Conservation (phyloP, 2,329 filamentous ascomycete species). For the Diplocarpon mali region DNA sequence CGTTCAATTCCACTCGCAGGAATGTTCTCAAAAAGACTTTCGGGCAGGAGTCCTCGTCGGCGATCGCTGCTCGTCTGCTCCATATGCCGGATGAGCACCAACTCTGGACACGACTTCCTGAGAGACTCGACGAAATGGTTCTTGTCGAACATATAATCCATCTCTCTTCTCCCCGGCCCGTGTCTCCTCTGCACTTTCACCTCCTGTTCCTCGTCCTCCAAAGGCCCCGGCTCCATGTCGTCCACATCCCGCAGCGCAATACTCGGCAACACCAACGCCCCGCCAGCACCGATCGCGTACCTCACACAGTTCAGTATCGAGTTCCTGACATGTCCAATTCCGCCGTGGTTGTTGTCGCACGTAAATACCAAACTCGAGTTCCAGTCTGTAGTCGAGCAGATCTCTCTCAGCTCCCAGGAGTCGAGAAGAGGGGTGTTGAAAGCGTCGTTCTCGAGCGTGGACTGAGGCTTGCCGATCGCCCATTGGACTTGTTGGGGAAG, state of each 20-base stretch:
- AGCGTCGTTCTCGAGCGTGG: constrained; percentile 8
- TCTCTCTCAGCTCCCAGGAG: constrained; percentile 26
- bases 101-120: constrained; percentile 19
- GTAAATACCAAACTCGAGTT: constrained; percentile 18
- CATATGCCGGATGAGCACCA: constrained; percentile 18
- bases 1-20: constrained; percentile 13
- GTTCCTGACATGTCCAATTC: constrained; percentile 24
- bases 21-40: constrained; percentile 12
- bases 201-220: constrained; percentile 4
- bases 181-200: constrained; percentile 11
- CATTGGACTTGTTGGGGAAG: constrained; percentile 7
- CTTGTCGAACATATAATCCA: constrained; percentile 21
- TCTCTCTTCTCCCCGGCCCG: constrained; percentile 21
- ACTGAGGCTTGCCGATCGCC: constrained; percentile 5
- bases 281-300: constrained; percentile 23
- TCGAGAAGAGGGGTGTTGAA: constrained; percentile 25
- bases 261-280: constrained; percentile 13
- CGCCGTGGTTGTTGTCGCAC: constrained; percentile 19
- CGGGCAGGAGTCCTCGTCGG: constrained; percentile 16
- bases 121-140: constrained; percentile 20
- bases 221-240: constrained; percentile 4
- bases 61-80: constrained; percentile 12
- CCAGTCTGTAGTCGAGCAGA: constrained; percentile 20
- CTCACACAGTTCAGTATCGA: constrained; percentile 24
- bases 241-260: constrained; percentile 16